Evolutionary conservation across 148 eudicot genomes (phyloP).

Genomic region (Spergularia bocconei): DNA sequence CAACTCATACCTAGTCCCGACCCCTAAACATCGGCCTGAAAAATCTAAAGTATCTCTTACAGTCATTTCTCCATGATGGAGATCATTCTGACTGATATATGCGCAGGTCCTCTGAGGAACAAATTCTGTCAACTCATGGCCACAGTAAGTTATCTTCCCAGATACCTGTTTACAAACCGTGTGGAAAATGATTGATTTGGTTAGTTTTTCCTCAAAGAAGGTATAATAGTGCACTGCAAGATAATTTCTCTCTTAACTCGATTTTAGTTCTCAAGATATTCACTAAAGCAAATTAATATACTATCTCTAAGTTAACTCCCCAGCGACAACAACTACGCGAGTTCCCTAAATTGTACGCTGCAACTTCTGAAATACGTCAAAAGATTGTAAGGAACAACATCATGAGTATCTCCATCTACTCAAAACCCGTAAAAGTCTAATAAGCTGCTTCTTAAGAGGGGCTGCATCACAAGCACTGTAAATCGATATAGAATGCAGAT

Average conservation of each 20-base stretch:
- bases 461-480: too few species aligned
- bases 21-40: slow-evolving; percentile 75
- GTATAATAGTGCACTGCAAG: too few species aligned
- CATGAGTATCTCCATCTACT: neutral
- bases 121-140: slow-evolving; percentile 69
- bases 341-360: too few species aligned
- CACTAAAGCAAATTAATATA: too few species aligned
- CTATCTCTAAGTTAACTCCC: too few species aligned
- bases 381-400: too few species aligned
- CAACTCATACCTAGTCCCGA: slow-evolving; percentile 60
- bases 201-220: too few species aligned
- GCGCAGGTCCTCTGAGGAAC: slow-evolving; percentile 78
- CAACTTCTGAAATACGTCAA: too few species aligned
- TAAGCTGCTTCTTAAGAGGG: neutral
- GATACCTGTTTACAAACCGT: slow-evolving; percentile 22
- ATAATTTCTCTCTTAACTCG: too few species aligned
- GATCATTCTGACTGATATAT: slow-evolving; percentile 73
- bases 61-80: slow-evolving; percentile 83
- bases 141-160: slow-evolving; percentile 74
- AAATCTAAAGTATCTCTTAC: slow-evolving; percentile 83
- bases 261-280: too few species aligned
- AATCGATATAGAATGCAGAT: neutral
- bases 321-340: too few species aligned
- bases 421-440: neutral
- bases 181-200: too few species aligned